Evolutionary conservation across 2,329 filamentous ascomycete species (phyloP).

Genomic region (Xylariaceae sp.): DNA sequence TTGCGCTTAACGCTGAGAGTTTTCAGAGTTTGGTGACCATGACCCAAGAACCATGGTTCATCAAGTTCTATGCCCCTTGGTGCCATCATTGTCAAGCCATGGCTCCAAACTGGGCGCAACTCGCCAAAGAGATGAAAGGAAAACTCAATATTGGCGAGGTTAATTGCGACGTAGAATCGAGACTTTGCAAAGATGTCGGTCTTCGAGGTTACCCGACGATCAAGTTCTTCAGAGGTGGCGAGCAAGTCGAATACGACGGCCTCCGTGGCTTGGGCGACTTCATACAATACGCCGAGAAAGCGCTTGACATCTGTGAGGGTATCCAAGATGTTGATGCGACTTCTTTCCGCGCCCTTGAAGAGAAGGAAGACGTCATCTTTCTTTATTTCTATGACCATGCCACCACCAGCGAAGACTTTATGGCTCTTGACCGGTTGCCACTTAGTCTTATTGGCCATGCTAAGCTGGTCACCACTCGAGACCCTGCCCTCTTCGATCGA

Average conservation of each 20-base stretch:
- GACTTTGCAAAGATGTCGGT: conserved; percentile 87
- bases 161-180: conserved; percentile 81
- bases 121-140: conserved; percentile 87
- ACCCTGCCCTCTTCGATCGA: conserved; percentile 67
- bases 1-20: conserved; percentile 73
- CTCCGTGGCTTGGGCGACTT: conserved; percentile 90
- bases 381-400: conserved; percentile 97
- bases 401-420: conserved; percentile 87
- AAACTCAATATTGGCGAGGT: conserved; percentile 91
- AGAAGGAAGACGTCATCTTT: conserved; percentile 94
- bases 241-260: conserved; percentile 89
- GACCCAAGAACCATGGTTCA: conserved; percentile 90
- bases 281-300: conserved; percentile 80
- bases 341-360: conserved; percentile 75
- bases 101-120: conserved; percentile 82
- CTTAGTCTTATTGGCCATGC: conserved; percentile 87
- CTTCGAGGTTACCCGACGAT: conserved; percentile 83
- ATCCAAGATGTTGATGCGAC: conserved; percentile 76
- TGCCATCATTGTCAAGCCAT: conserved; percentile 93
- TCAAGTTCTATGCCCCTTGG: conserved; percentile 99
- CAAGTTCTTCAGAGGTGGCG: conserved; percentile 85
- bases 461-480: conserved; percentile 87
- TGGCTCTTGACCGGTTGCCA: conserved; percentile 78
- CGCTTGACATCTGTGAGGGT: conserved; percentile 70
- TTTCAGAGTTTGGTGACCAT: conserved; percentile 84